Conservation (phyloP, 345 rosid species). For the Nephelium lappaceum region DNA sequence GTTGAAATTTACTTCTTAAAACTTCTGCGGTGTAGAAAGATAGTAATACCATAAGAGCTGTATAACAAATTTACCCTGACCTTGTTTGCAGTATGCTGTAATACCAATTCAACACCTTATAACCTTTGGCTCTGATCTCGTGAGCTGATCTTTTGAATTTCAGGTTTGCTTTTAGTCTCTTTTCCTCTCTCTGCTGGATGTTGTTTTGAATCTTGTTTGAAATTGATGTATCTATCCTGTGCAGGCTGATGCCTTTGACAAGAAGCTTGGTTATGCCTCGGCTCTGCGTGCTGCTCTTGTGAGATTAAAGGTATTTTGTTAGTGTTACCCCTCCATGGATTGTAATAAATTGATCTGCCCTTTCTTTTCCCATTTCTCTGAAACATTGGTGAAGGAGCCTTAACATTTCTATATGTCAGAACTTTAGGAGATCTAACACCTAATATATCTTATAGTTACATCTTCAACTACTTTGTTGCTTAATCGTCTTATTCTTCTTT, state of each 20-base stretch:
- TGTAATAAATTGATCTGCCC: neutral
- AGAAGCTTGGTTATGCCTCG: conserved; percentile 81
- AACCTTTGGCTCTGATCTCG: conserved; percentile 86
- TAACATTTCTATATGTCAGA: too few relatives aligned
- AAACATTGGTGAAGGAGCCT: neutral
- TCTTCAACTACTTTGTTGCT: too few relatives aligned
- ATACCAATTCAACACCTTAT: conserved; percentile 93
- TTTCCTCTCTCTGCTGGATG: neutral
- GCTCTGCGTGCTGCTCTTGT: conserved; percentile 90
- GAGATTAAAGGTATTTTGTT: conserved; percentile 80
- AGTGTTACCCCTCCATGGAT: neutral
- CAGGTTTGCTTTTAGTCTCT: conserved; percentile 53
- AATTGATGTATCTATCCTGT: conserved; percentile 15
- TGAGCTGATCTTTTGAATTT: conserved; percentile 97
- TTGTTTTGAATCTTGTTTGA: neutral
- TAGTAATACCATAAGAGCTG: conserved; percentile 10
- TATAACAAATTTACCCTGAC: conserved; percentile 14
- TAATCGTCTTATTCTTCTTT: too few relatives aligned
- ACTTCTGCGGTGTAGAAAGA: neutral
- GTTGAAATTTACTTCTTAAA: neutral
- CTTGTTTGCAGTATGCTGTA: conserved; percentile 76
- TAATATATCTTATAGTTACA: too few relatives aligned
- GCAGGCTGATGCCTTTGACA: conserved; percentile 98
- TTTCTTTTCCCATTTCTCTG: neutral
- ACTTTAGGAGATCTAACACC: too few relatives aligned